Percentiles rank a stretch among this genome's conserved stretches.
Conservation (phyloP, 2,329 filamentous ascomycete species). For the Penicillium brasilianum region DNA sequence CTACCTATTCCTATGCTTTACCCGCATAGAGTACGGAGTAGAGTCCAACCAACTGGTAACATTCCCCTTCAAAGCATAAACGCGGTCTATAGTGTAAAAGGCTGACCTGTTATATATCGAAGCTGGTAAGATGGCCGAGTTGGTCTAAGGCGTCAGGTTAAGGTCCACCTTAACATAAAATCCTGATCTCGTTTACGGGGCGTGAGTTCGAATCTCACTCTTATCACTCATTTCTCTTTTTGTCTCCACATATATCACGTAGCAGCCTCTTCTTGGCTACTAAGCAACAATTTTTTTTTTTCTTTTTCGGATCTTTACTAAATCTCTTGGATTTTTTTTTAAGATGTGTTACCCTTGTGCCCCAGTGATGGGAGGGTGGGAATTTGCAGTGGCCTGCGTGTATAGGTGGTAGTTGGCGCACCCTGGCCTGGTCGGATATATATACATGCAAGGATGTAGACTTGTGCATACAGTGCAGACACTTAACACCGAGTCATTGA, state of each 20-base stretch:
- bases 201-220: slow-evolving; percentile 32
- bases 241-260: too few species aligned
- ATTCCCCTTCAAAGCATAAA: neutral
- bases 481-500: too few species aligned
- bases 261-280: neutral
- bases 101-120: fast-evolving
- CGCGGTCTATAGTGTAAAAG: neutral
- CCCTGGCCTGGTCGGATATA: too few species aligned
- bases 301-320: neutral
- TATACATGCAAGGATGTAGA: too few species aligned
- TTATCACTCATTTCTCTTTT: slow-evolving; percentile 23
- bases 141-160: slow-evolving; percentile 42
- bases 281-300: neutral
- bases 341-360: too few species aligned
- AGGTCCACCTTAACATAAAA: slow-evolving; percentile 35
- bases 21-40: neutral
- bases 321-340: too few species aligned
- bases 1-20: neutral
- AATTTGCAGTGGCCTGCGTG: too few species aligned
- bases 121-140: slow-evolving; percentile 39
- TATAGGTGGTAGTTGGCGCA: too few species aligned
- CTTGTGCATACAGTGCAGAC: too few species aligned
- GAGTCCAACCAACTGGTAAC: neutral
- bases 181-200: slow-evolving; percentile 29
- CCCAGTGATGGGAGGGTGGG: too few species aligned